Percentiles rank a stretch among this genome's conserved stretches.
These are phyloP conservation scores for Diaporthe sp. DNA, from an alignment of 2,329 filamentous ascomycete species.

Conservation along the genomic window DNA sequence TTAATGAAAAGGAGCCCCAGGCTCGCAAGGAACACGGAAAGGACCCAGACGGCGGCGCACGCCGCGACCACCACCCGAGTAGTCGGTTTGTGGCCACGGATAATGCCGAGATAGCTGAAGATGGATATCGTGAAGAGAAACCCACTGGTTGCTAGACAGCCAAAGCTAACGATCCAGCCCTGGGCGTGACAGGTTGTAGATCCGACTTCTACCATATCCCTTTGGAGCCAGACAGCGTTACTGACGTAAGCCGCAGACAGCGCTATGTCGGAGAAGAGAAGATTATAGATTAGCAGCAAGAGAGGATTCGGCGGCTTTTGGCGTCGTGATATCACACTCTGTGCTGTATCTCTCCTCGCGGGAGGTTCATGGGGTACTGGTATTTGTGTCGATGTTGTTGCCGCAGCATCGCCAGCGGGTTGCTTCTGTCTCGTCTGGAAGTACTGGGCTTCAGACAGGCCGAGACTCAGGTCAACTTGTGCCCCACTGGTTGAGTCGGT, in stretches of 20 bases:
- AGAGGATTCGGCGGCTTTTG: conserved; percentile 73
- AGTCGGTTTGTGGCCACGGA: conserved; percentile 66
- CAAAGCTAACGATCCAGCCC: conserved; percentile 77
- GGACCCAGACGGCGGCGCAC: conserved; percentile 68
- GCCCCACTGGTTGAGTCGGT: background rate
- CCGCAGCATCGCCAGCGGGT: background rate
- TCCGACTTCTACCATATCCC: conserved; percentile 67
- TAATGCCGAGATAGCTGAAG: conserved; percentile 76
- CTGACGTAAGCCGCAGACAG: conserved; percentile 76
- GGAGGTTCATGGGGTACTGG: background rate
- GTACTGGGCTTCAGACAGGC: conserved; percentile 47
- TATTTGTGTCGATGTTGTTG: background rate
- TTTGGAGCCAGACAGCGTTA: conserved; percentile 70
- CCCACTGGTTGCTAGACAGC: conserved; percentile 75
- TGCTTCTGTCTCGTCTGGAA: conserved; percentile 37
- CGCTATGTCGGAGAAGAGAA: conserved; percentile 77
- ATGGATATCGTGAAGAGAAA: conserved; percentile 77
- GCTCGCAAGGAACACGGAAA: conserved; percentile 70
- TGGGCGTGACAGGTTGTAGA: conserved; percentile 72
- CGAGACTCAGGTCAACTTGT: conserved; percentile 47
- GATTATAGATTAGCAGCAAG: conserved; percentile 77
- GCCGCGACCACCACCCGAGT: conserved; percentile 63
- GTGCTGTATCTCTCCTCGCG: background rate
- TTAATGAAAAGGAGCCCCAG: conserved; percentile 62
- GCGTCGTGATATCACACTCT: conserved; percentile 35